A percentile compares a stretch with the other conserved stretches of the same genome.
Evolutionary conservation across 768 basidiomycete species (phyloP).

Genomic region (Sporobolomyces phaffii): DNA sequence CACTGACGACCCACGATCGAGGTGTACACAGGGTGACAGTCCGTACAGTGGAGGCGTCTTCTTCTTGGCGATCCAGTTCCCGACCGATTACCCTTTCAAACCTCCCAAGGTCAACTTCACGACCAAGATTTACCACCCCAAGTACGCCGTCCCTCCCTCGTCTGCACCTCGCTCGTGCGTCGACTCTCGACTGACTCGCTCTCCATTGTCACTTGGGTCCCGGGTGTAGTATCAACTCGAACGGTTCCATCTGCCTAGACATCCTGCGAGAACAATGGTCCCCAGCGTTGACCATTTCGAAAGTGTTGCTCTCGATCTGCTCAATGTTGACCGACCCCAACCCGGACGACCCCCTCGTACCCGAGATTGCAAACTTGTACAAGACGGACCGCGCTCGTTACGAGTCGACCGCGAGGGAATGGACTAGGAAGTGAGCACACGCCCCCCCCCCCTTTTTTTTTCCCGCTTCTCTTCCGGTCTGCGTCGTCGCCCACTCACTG

Average conservation of each 20-base stretch:
- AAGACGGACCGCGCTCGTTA: conserved; percentile 97
- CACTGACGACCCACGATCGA: neutral
- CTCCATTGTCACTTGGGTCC: neutral
- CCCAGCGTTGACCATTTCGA: conserved; percentile 96
- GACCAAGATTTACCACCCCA: conserved; percentile 99
- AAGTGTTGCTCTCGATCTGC: conserved; percentile 95
- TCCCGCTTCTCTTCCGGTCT: neutral
- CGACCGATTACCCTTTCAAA: conserved; percentile 99
- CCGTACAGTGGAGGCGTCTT: conserved; percentile 99
- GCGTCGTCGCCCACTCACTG: too few species aligned
- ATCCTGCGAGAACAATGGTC: conserved; percentile 99
- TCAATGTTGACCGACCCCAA: conserved; percentile 99
- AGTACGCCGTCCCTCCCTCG: conserved; percentile 45
- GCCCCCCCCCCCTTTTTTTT: too few species aligned
- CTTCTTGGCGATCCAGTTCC: conserved; percentile 90
- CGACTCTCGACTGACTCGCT: neutral
- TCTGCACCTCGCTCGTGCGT: neutral
- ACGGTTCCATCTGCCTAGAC: conserved; percentile 97
- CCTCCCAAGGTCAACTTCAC: conserved; percentile 99
- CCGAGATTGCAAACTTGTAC: conserved; percentile 90
- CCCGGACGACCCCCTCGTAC: conserved; percentile 96
- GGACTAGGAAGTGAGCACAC: conserved; percentile 82
- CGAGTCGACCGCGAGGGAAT: conserved; percentile 96
- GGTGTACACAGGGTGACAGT: conserved; percentile 70
- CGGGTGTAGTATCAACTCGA: conserved; percentile 75